Evolutionary conservation across 2,329 filamentous ascomycete species (phyloP).

Genomic region (Nothomitra cinnamomea): DNA sequence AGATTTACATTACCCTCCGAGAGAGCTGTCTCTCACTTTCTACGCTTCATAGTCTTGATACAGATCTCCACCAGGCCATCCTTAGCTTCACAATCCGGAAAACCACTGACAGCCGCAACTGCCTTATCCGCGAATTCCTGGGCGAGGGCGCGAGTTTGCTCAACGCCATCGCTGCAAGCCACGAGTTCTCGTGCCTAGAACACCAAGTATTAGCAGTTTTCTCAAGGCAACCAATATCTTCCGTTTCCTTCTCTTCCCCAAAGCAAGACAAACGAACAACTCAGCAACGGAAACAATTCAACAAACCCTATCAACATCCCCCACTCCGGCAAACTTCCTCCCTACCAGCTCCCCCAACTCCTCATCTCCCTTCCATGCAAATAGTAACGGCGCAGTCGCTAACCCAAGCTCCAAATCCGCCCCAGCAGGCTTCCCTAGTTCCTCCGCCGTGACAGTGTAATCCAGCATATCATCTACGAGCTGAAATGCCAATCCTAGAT

Average conservation of each 20-base stretch:
- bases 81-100: constrained; percentile 93
- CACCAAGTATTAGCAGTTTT: background rate
- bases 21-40: constrained; percentile 43
- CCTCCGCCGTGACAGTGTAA: constrained; percentile 70
- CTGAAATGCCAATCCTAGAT: constrained; percentile 88
- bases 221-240: constrained; percentile 7
- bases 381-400: constrained; percentile 82
- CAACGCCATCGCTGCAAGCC: constrained; percentile 65
- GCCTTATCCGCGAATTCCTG: constrained; percentile 84
- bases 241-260: constrained; percentile 5
- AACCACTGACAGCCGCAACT: constrained; percentile 62
- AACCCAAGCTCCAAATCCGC: constrained; percentile 87
- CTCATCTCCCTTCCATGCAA: constrained; percentile 81
- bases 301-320: constrained; percentile 70
- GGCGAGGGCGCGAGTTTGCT: constrained; percentile 79
- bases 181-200: constrained; percentile 72
- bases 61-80: constrained; percentile 86
- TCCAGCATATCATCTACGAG: constrained; percentile 96
- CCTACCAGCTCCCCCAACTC: constrained; percentile 80
- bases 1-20: background rate
- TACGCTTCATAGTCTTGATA: constrained; percentile 71
- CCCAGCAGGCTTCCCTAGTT: constrained; percentile 86
- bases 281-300: constrained; percentile 5
- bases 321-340: constrained; percentile 68
- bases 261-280: background rate